phyloP scores from a whole-genome alignment of 1,284 basidiomycete genomes.

The Xerocomus minutiporus region DNA sequence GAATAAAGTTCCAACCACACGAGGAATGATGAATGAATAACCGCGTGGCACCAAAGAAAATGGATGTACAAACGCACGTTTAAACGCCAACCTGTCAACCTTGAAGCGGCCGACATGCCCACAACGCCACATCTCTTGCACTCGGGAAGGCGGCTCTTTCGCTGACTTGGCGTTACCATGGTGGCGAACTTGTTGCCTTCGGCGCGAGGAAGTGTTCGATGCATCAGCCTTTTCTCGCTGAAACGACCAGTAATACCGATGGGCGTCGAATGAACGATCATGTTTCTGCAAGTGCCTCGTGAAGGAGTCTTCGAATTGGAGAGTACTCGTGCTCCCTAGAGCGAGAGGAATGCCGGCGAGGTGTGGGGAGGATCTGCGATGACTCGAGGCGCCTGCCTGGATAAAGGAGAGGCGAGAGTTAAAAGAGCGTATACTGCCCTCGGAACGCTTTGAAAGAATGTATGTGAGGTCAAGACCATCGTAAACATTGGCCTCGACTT shows the following conservation, averaged over 20 bases:
- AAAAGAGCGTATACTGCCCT: constrained; percentile 31
- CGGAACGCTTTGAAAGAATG: constrained; percentile 35
- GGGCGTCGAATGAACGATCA: constrained; percentile 45
- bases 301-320: constrained; percentile 57
- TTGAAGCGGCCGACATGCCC: constrained; percentile 61
- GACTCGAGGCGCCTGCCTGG: constrained; percentile 13
- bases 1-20: neutral
- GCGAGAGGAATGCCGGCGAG: constrained; percentile 32
- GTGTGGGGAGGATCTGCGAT: constrained; percentile 15
- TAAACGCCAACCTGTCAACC: constrained; percentile 48
- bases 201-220: constrained; percentile 16
- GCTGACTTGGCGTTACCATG: constrained; percentile 23
- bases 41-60: neutral
- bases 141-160: constrained; percentile 43
- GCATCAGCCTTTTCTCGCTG: constrained; percentile 48
- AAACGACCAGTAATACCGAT: constrained; percentile 60
- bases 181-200: constrained; percentile 15
- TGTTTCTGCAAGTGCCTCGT: constrained; percentile 45
- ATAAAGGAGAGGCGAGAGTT: constrained; percentile 38
- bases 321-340: constrained; percentile 48
- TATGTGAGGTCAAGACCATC: constrained; percentile 44
- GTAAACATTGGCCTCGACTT: constrained; percentile 20
- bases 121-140: constrained; percentile 66
- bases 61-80: constrained; percentile 37
- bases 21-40: constrained; percentile 1